Percentiles rank a stretch among this genome's conserved stretches.
These are phyloP conservation scores for Chrysopogon serrulatus DNA, from an alignment of 176 grass and related monocot species.

Conservation along the genomic window DNA sequence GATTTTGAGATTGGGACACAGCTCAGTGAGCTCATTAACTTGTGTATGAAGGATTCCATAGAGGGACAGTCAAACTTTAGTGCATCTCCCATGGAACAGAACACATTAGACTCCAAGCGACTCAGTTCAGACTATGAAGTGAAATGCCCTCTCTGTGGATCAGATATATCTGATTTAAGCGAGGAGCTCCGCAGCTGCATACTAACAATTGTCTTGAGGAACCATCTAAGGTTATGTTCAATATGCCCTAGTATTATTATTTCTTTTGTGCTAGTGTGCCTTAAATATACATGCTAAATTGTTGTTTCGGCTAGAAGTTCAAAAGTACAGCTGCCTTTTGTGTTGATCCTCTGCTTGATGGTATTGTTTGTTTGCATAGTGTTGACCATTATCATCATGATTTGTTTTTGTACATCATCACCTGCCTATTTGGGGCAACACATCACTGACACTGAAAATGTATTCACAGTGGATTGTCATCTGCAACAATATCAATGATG, in stretches of 20 bases:
- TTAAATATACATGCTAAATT: constrained; percentile 3
- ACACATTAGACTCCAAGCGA: neutral
- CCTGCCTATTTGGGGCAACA: neutral
- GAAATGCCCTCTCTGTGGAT: constrained; percentile 78
- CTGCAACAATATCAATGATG: neutral
- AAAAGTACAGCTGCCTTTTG: neutral
- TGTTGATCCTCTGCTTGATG: neutral
- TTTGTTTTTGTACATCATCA: neutral
- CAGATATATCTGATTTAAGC: constrained; percentile 64
- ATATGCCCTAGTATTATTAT: constrained; percentile 5
- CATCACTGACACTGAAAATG: neutral
- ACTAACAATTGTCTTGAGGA: constrained; percentile 78
- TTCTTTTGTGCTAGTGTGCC: neutral
- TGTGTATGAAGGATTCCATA: constrained; percentile 46
- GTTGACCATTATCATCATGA: neutral
- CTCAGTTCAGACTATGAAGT: constrained; percentile 28
- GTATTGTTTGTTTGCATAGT: neutral
- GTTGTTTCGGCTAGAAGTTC: neutral
- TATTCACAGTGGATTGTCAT: neutral
- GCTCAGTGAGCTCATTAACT: constrained; percentile 81
- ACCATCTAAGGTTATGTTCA: constrained; percentile 50
- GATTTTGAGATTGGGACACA: constrained; percentile 78
- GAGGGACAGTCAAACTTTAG: constrained; percentile 19
- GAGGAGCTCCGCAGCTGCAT: constrained; percentile 53
- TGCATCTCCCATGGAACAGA: neutral